Evolutionary conservation across 2,329 filamentous ascomycete species (phyloP), one percentile per base, ranked within the genome.

Genomic region (Arthroderma uncinatum): DNA sequence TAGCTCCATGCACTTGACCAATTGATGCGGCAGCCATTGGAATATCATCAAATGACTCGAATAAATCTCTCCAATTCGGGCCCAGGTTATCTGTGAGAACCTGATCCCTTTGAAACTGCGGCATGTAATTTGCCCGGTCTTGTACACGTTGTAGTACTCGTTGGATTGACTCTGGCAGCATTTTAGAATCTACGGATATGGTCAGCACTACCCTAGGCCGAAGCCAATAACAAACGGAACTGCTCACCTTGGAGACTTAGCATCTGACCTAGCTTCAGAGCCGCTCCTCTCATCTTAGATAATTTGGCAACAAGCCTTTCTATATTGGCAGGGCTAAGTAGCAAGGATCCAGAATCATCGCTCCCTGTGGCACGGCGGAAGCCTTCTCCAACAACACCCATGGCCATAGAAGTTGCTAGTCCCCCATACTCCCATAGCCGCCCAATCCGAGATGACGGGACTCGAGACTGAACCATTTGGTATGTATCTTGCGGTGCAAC

Each of bases 41-140:
- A 59, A 85, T 85, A 62, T 97, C 93, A 40, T 95, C 87, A 64
- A 98, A 98, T 3, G 84, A 82, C 19, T 78, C 78, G 65, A 92
- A 98, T 0, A 96, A 74, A 1, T 89, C 82, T 53, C 89, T 82
- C 93, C 93, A 98, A 56, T 92, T 80, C 0, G 81, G 66, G 0
- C 93, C 93, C 0, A 98, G 79, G 65, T 95, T 95, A 4, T 80
- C 77, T 0, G 77, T 71, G 5, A 98, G 79, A 0, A 98, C 92
- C 59, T 85, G 83, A 69, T 98, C 85, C 9, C 93, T 85, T 71
- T 98, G 93, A 70, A 85, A 95, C 1, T 89, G 81, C 0, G 93
- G 93, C 93, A 98, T 98, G 71, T 97, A 98, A 71, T 98, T 92
- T 39, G 93, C 93, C 57, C 89, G 85, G 70, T 98, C 93, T 69